Evolutionary conservation across 2,329 filamentous ascomycete species (phyloP), one percentile per base, ranked within the genome.

Genomic region (Ophiostoma ulmi): DNA sequence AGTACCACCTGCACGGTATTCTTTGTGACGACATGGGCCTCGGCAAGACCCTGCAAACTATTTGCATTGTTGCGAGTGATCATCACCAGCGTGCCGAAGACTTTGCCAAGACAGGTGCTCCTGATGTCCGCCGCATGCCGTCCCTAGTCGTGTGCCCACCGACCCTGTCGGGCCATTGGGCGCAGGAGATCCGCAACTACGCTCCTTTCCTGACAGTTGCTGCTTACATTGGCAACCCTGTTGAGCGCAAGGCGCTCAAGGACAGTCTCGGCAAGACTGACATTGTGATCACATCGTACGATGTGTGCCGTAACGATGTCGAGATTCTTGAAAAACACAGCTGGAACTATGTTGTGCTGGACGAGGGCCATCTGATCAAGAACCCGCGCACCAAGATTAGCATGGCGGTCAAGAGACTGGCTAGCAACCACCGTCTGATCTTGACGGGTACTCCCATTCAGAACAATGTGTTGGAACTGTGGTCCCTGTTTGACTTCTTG

Each of bases 11-110:
- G 1, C 96, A 99, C 76, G 95, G 95, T 67, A 97, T 99, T 79
- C 91, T 99, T 72, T 99, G 95, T 78, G 95, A 99, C 77, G 95
- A 99, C 79, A 99, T 99, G 95, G 95, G 95, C 77, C 90, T 99
- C 38, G 95, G 95, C 68, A 99, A 99, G 82, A 99, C 95, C 1
- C 83, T 99, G 13, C 95, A 99, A 79, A 99, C 96, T 0, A 87
- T 99, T 31, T 99, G 95, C 80, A 99, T 99, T 76, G 94, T 99
- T 63, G 94, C 95, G 11, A 98, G 94, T 80, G 95, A 99, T 78
- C 95, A 99, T 78, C 94, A 99, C 78, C 85, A 96, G 77, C 90
- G 95, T 72, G 93, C 92, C 0, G 92, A 97, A 77, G 93, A 98
- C 77, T 98, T 90, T 78, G 89, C 89, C 38, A 93, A 91, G 80